Evolutionary conservation across 257 asterid genomes (phyloP), one percentile per base, ranked within the genome.

Genomic region (Rehmannia glutinosa): DNA sequence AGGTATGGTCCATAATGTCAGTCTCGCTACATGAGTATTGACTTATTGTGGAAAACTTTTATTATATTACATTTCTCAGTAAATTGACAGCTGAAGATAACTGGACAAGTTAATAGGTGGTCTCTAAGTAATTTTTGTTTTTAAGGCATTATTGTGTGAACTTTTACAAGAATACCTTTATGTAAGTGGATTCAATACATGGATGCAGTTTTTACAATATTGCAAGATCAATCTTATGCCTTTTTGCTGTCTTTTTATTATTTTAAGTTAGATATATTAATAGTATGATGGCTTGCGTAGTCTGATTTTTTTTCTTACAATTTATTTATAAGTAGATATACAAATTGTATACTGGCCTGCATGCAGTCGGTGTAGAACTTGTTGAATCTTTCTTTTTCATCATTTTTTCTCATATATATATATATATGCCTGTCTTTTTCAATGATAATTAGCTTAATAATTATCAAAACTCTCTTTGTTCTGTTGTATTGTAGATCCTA

Each of bases 401-500:
- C 47, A 42, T 55, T 54, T 43, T n/a, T 50, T 54, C 1, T 66
- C 9, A n/a, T 32, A 25, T 46, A n/a, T 41, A 46, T 56, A 27
- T 38, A 24, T 46, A 12, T 24, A n/a, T 20, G 45, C 41, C 27
- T 35, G 15, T 7, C 33, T 11, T 43, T 43, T 30, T 10, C 43
- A 20, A 21, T 43, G 47, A 49, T 60, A 47, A 16, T 57, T 39
- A 36, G 33, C 55, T 73, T 76, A 65, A 50, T 61, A 28, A 39
- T 73, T 28, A 55, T 47, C 59, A 47, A 35, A 38, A 35, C 50
- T 33, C 8, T 66, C 78, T 64, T 42, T 72, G 24, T 60, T 35
- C 69, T 70, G 53, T 72, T 66, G 49, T 57, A 64, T 78, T 80
- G 89, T 84, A 94, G 99, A 88, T 81, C 83, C 95, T 70, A 94